phyloP scores from a whole-genome alignment of 352 stramenopile genomes.

The Aphanomyces cochlioides region DNA sequence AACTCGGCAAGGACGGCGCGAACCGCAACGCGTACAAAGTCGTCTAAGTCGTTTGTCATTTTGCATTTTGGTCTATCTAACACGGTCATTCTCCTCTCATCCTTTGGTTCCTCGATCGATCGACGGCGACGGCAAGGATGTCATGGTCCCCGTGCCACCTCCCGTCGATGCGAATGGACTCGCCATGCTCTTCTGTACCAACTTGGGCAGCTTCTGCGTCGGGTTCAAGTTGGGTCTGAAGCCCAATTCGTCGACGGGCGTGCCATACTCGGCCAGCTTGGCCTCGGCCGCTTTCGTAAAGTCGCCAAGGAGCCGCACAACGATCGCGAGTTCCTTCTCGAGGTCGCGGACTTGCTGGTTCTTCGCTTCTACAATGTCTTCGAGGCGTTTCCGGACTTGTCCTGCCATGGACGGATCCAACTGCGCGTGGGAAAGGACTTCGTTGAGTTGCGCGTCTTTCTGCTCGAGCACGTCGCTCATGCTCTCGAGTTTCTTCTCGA shows the following conservation, averaged over 20 bases:
- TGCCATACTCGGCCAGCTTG: constrained; percentile 89
- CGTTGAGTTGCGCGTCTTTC: constrained; percentile 89
- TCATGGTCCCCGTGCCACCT: background rate
- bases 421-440: constrained; percentile 88
- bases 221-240: constrained; percentile 43
- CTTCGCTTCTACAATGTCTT: constrained; percentile 89
- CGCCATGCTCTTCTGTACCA: background rate
- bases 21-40: constrained; percentile 31
- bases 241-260: constrained; percentile 86
- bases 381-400: constrained; percentile 78
- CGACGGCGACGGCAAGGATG: background rate
- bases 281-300: constrained; percentile 67
- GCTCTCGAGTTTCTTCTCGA: constrained; percentile 92
- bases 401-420: constrained; percentile 81
- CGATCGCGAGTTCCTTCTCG: constrained; percentile 64
- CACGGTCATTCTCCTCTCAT: background rate
- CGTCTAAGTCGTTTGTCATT: constrained; percentile 11
- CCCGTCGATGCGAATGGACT: background rate
- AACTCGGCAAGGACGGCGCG: constrained; percentile 27
- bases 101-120: background rate
- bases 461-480: constrained; percentile 84
- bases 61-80: constrained; percentile 7
- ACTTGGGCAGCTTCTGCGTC: constrained; percentile 18
- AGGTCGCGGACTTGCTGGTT: constrained; percentile 79
- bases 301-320: constrained; percentile 78